These are phyloP conservation scores for Balakata baccata DNA, from an alignment of 345 rosid species.

Conservation along the genomic window DNA sequence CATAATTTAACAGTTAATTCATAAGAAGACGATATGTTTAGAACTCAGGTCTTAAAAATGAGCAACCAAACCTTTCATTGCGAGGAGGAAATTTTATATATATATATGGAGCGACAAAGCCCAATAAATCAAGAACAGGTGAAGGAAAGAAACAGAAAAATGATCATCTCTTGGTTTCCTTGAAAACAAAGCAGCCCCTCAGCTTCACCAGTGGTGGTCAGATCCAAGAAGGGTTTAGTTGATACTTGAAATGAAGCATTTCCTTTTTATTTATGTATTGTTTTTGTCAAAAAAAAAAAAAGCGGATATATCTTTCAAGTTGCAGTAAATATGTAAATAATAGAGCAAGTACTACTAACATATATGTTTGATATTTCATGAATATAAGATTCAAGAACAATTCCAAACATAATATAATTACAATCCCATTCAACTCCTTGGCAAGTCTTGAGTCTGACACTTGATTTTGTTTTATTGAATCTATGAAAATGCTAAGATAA, in stretches of 20 bases:
- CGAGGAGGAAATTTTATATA: conserved; percentile 35
- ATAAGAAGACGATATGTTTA: neutral
- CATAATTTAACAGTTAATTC: too few relatives aligned
- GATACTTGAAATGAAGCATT: conserved; percentile 19
- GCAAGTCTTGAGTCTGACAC: neutral
- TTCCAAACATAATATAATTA: neutral
- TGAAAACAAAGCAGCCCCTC: conserved; percentile 18
- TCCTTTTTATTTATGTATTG: neutral
- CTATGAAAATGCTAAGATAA: neutral
- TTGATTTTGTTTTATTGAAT: neutral
- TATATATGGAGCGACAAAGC: conserved; percentile 10
- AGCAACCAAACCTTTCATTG: neutral
- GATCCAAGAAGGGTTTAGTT: conserved; percentile 14
- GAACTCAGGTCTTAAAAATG: neutral
- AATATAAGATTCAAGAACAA: neutral
- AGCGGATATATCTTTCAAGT: too few relatives aligned
- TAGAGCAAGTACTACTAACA: too few relatives aligned
- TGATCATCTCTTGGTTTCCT: neutral
- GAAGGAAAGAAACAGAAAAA: conserved; percentile 11
- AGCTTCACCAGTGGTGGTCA: conserved; percentile 23
- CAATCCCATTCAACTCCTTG: neutral
- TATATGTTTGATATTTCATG: too few relatives aligned
- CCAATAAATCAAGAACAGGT: conserved; percentile 3
- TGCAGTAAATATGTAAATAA: too few relatives aligned
- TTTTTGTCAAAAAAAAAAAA: too few relatives aligned